phyloP scores from a whole-genome alignment of 2,329 filamentous ascomycete species.

The Diaporthe citrichinensis region DNA sequence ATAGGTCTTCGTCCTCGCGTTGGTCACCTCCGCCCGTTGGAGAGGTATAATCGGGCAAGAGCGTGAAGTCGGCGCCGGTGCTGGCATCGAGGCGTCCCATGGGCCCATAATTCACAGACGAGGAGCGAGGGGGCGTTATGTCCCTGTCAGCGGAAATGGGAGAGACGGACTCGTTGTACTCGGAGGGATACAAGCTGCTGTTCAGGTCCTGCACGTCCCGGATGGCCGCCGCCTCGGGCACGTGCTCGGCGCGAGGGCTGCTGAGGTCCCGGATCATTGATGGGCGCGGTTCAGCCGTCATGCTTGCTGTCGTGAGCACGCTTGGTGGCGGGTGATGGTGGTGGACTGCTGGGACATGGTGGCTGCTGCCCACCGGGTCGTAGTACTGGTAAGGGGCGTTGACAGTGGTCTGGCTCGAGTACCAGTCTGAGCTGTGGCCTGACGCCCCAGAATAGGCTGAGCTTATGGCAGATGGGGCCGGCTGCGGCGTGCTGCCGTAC shows the following conservation, averaged over 20 bases:
- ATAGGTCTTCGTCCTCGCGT: not conserved
- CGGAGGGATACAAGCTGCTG: conserved; percentile 17
- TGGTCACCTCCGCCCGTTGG: not conserved
- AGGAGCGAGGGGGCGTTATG: not conserved
- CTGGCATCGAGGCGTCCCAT: conserved; percentile 19
- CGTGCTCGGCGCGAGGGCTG: not conserved
- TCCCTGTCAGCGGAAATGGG: not conserved
- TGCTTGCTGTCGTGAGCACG: conserved; percentile 4
- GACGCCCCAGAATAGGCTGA: conserved; percentile 17
- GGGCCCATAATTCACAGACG: conserved; percentile 27
- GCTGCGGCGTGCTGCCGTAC: conserved; percentile 13
- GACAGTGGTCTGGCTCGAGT: not conserved
- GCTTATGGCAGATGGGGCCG: not conserved
- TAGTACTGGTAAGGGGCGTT: conserved; percentile 23
- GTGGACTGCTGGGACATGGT: not conserved
- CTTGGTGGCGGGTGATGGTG: not conserved
- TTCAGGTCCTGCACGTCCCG: conserved; percentile 9
- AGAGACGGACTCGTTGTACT: conserved; percentile 13
- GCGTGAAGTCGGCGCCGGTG: conserved; percentile 27
- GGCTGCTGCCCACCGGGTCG: conserved; percentile 2
- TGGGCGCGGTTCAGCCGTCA: not conserved
- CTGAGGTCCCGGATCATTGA: not conserved
- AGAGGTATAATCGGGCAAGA: not conserved
- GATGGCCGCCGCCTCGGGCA: conserved; percentile 10
- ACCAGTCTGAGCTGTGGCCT: conserved; percentile 19